Conservation (phyloP, 306 rosid species). For the Potentilla sterilis region DNA sequence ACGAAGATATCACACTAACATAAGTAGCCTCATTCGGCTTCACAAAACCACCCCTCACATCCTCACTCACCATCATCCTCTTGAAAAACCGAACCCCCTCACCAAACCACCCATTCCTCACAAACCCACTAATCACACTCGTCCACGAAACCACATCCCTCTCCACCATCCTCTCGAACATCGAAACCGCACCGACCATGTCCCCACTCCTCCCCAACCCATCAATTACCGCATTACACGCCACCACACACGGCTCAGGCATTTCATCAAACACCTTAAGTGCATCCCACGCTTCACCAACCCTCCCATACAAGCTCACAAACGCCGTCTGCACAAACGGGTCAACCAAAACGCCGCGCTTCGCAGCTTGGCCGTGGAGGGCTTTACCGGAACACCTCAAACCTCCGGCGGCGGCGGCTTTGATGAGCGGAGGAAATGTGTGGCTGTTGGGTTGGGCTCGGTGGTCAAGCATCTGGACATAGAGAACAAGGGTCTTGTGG, state of each 20-base stretch:
- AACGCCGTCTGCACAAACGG: constrained; percentile 62
- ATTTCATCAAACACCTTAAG: constrained; percentile 75
- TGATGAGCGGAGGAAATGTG: constrained; percentile 70
- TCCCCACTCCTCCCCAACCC: constrained; percentile 57
- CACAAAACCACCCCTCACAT: constrained; percentile 40
- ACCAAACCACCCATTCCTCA: constrained; percentile 37
- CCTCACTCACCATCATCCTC: constrained; percentile 49
- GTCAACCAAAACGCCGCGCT: constrained; percentile 48
- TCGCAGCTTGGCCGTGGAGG: constrained; percentile 60
- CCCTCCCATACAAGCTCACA: constrained; percentile 31
- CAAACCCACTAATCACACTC: constrained; percentile 58
- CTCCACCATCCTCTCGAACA: constrained; percentile 44
- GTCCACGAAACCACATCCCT: constrained; percentile 79
- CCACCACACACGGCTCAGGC: constrained; percentile 44
- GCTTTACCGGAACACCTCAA: constrained; percentile 3
- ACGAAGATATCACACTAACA: constrained; percentile 58
- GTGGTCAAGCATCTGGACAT: constrained; percentile 66
- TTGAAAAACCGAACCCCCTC: constrained; percentile 49
- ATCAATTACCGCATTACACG: constrained; percentile 64
- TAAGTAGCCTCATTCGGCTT: constrained; percentile 79
- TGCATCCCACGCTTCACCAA: constrained; percentile 35
- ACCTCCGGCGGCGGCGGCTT: constrained; percentile 27
- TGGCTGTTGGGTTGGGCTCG: constrained; percentile 52
- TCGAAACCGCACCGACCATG: constrained; percentile 50
- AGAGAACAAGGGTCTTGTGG: constrained; percentile 45